phyloP scores from a whole-genome alignment of 2,329 filamentous ascomycete genomes.

The Colletotrichum cuscutae region DNA sequence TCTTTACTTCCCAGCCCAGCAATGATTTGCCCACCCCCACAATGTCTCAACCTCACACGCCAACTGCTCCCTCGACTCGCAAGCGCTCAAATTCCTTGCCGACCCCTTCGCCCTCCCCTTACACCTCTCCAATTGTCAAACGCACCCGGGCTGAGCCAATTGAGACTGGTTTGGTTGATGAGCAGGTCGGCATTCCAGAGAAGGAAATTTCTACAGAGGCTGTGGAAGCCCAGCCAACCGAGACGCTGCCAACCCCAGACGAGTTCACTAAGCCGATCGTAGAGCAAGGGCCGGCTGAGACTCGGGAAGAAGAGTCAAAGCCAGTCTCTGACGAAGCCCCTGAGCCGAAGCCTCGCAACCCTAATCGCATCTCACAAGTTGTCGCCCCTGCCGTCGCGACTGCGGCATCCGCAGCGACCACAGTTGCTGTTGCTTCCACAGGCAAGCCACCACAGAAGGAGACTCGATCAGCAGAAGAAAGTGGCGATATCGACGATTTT shows the following conservation, averaged over 20 bases:
- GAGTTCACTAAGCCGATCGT: neutral
- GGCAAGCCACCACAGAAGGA: neutral
- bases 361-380: conserved; percentile 28
- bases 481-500: conserved; percentile 60
- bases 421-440: conserved; percentile 2
- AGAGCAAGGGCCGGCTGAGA: neutral
- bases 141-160: conserved; percentile 25
- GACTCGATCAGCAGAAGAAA: conserved; percentile 46
- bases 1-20: conserved; percentile 42
- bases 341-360: conserved; percentile 29
- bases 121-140: conserved; percentile 35
- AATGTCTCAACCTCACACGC: conserved; percentile 47
- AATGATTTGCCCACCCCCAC: conserved; percentile 46
- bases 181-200: conserved; percentile 9
- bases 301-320: neutral
- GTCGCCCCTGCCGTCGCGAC: conserved; percentile 5
- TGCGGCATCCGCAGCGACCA: conserved; percentile 4
- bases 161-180: neutral
- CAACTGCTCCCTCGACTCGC: conserved; percentile 46
- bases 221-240: neutral
- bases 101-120: conserved; percentile 44
- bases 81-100: conserved; percentile 63
- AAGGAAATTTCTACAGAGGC: conserved; percentile 31
- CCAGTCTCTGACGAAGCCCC: conserved; percentile 14
- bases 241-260: neutral